Percentiles rank a stretch among this genome's conserved stretches.
These are phyloP conservation scores for Termitomyces sp. DNA, from an alignment of 768 basidiomycete species.

Conservation along the genomic window DNA sequence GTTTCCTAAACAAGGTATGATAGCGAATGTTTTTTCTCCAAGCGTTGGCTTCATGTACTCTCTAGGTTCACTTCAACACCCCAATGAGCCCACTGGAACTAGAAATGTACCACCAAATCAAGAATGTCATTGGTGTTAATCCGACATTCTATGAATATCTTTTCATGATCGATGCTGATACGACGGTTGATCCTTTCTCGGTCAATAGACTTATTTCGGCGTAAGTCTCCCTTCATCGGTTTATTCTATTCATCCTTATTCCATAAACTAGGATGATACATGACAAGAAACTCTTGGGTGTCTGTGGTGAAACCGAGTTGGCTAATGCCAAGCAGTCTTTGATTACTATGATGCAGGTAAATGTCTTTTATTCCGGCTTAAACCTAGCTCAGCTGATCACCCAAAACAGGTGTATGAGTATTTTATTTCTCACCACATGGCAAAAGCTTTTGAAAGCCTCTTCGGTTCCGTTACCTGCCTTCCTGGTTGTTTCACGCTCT, in stretches of 20 bases:
- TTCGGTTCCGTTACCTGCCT: conserved; percentile 99
- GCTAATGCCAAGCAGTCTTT: conserved; percentile 93
- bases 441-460: conserved; percentile 95
- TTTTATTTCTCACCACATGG: conserved; percentile 98
- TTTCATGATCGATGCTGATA: conserved; percentile 94
- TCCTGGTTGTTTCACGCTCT: conserved; percentile 98
- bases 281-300: conserved; percentile 90
- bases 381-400: conserved; percentile 1
- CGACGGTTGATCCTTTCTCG: conserved; percentile 84
- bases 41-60: background rate
- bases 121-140: conserved; percentile 99
- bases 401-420: conserved; percentile 86
- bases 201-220: conserved; percentile 91
- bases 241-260: background rate
- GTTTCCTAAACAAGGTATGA: conserved; percentile 92
- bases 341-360: conserved; percentile 95
- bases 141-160: conserved; percentile 97
- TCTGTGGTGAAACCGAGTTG: conserved; percentile 93
- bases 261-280: conserved; percentile 80
- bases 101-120: conserved; percentile 99
- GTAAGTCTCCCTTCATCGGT: conserved; percentile 46
- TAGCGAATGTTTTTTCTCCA: background rate
- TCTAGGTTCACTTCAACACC: conserved; percentile 90
- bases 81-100: conserved; percentile 97
- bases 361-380: background rate